These are phyloP conservation scores for Fonsecaea multimorphosa DNA, from an alignment of 2,329 filamentous ascomycete species.

Conservation along the genomic window DNA sequence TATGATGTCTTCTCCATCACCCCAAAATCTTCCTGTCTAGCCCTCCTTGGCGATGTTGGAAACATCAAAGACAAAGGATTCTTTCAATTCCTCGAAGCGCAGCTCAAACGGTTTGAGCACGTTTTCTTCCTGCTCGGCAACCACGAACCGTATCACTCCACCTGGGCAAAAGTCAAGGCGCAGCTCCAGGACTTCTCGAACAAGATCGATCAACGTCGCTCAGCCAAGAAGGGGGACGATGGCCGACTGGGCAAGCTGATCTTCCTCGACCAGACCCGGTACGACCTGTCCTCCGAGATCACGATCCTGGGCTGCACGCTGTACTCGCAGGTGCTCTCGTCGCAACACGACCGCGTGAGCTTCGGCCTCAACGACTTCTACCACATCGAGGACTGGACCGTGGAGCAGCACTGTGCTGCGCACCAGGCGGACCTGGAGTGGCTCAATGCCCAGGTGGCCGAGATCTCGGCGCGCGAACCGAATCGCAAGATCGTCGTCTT, in stretches of 20 bases:
- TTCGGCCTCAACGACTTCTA: constrained; percentile 59
- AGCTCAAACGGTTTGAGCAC: constrained; percentile 56
- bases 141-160: constrained; percentile 60
- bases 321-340: constrained; percentile 55
- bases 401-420: constrained; percentile 43
- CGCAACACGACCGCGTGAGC: constrained; percentile 49
- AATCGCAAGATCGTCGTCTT: constrained; percentile 44
- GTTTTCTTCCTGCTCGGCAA: constrained; percentile 64
- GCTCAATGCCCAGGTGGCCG: constrained; percentile 48
- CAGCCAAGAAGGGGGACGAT: neutral
- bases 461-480: neutral
- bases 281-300: constrained; percentile 40
- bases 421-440: constrained; percentile 47
- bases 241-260: constrained; percentile 46
- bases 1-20: constrained; percentile 59
- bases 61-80: constrained; percentile 49
- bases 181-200: constrained; percentile 21
- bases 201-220: neutral
- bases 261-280: constrained; percentile 49
- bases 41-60: constrained; percentile 65
- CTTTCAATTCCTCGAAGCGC: constrained; percentile 56
- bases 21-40: constrained; percentile 58
- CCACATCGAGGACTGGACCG: constrained; percentile 41
- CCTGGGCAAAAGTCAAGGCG: neutral
- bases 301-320: constrained; percentile 56